Base-by-base conservation (phyloP, 176 grass and related monocot genomes). In the Eremochloa ophiuroides region DNA sequence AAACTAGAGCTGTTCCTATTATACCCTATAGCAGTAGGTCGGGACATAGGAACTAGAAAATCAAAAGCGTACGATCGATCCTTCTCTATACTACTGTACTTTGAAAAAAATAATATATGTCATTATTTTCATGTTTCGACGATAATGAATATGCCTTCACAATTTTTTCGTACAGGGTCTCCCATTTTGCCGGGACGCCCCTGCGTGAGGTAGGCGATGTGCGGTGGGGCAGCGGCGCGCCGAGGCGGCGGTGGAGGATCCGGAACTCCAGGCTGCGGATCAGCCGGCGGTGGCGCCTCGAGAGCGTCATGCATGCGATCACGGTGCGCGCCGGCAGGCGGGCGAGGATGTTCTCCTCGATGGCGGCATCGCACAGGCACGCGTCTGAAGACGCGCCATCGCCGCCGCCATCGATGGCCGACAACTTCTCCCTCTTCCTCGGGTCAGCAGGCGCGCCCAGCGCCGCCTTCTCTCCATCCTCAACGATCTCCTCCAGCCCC, bases 401-500 rank as follows among this genome's bases (percentile, higher is more conserved):
- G n/a, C n/a, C n/a, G n/a, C n/a, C 13, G n/a, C 10, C 40, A 8
- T 34, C 62, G 62, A 8, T 16, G 6, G 29, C 30, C 4, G 13
- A 41, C 40, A 41, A 0, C 25, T 25, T 46, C 40, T 47, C 46
- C 25, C 20, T 46, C 31, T 14, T 44, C 40, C 12, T 41, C 23
- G 23, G 11, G 0, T 41, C 23, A 17, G 40, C 40, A 9, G 89
- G 12, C 12, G 4, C 87, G 23, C 87, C 89, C 51, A 85, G 80
- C 10, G 84, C 93, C 20, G 92, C 6, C 80, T 43, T 14, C 42
- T 43, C 42, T 43, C 42, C 42, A 43, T 82, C 37, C 81, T 87
- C 63, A 53, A 76, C 0, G 80, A 91, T 25, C 23, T 29, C 25
- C 68, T 71, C 44, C 69, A 18, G 56, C 23, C 27, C 56, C 10